A percentile compares a stretch with the other conserved stretches of the same genome.
Conservation (phyloP, 768 basidiomycete species). For the Leccinum boreale region DNA sequence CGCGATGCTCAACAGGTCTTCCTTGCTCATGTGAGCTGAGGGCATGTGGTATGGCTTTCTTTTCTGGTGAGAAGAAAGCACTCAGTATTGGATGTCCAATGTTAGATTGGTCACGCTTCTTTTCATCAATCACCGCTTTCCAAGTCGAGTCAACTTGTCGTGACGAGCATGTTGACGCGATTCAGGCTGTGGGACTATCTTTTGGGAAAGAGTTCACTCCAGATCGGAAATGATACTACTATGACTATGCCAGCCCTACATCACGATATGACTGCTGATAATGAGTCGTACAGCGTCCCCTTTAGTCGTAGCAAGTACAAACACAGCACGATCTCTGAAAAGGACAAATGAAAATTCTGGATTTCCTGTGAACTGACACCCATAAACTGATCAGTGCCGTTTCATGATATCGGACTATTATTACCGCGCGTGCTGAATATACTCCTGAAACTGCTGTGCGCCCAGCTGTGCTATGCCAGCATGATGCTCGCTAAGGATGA, state of each 20-base stretch:
- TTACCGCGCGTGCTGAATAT: neutral
- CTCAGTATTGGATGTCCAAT: neutral
- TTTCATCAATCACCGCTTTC: conserved; percentile 2
- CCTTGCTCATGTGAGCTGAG: conserved; percentile 11
- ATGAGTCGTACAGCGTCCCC: conserved; percentile 1
- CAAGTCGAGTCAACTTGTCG: conserved; percentile 7
- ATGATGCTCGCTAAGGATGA: neutral
- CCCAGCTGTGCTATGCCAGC: neutral
- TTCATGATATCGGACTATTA: neutral
- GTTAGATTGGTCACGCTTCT: conserved; percentile 12
- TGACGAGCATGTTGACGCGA: conserved; percentile 6
- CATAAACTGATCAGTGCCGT: neutral
- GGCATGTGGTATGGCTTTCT: conserved; percentile 5
- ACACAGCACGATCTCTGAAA: conserved; percentile 3
- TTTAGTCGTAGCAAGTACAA: neutral
- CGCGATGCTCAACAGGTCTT: conserved; percentile 1
- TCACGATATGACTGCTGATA: neutral
- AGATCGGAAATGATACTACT: conserved; percentile 5
- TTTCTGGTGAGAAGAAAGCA: neutral
- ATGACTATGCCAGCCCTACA: conserved; percentile 6
- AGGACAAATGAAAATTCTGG: neutral
- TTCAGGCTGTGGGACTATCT: conserved; percentile 5
- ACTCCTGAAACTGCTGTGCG: conserved; percentile 17
- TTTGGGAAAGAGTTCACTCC: neutral
- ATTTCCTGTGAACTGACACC: conserved; percentile 1